Conservation (phyloP, 345 rosid genomes). For the Melastoma malabathricum region DNA sequence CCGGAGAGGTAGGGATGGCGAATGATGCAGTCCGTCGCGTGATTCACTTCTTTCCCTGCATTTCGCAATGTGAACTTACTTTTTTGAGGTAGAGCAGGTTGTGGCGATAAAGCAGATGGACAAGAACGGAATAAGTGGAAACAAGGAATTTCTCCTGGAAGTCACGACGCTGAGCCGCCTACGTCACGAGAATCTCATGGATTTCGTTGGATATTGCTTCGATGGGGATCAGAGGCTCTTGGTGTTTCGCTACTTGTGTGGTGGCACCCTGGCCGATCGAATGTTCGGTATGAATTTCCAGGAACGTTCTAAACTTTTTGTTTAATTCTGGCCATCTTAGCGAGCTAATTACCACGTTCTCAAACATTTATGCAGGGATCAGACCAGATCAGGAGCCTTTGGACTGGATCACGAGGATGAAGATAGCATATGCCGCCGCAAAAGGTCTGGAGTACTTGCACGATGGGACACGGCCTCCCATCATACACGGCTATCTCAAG, state of each 20-base stretch:
- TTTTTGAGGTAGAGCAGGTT: slow-evolving; percentile 11
- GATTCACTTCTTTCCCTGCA: not conserved
- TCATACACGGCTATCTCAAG: slow-evolving; percentile 51
- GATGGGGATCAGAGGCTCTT: slow-evolving; percentile 71
- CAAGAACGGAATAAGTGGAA: slow-evolving; percentile 44
- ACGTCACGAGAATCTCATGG: slow-evolving; percentile 42
- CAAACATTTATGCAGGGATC: slow-evolving; percentile 16
- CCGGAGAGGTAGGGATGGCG: slow-evolving; percentile 33
- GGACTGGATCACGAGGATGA: slow-evolving; percentile 51
- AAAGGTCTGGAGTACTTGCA: slow-evolving; percentile 64
- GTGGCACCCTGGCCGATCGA: slow-evolving; percentile 40
- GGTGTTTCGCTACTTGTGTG: slow-evolving; percentile 41
- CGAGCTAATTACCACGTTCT: not conserved
- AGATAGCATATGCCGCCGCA: slow-evolving; percentile 46
- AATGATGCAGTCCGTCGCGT: not conserved
- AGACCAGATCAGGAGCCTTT: slow-evolving; percentile 19
- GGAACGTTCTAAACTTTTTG: not conserved
- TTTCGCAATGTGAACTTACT: not conserved
- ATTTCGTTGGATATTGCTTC: slow-evolving; percentile 57
- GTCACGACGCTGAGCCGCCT: slow-evolving; percentile 30
- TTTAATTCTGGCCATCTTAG: not conserved
- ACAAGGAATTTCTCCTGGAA: slow-evolving; percentile 46
- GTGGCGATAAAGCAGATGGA: slow-evolving; percentile 70
- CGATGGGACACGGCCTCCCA: slow-evolving; percentile 33
- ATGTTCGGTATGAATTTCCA: slow-evolving; percentile 28